Conservation (phyloP, 768 basidiomycete genomes). For the Lanmaoa rubissima region DNA sequence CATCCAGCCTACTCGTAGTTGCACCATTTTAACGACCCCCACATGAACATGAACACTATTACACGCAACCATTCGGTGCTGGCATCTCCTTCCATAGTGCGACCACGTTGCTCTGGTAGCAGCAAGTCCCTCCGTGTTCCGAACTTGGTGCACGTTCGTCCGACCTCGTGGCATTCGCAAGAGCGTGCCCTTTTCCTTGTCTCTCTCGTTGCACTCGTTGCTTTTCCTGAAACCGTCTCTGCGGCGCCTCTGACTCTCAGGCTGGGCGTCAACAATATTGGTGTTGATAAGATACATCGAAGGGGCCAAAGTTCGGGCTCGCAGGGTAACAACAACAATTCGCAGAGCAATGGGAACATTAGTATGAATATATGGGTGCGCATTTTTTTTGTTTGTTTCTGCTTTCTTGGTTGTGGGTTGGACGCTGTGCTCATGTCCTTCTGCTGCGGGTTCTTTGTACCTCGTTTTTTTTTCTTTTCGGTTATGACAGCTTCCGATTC, state of each 20-base stretch:
- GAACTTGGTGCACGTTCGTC: background rate
- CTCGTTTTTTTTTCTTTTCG: background rate
- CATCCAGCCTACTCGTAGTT: background rate
- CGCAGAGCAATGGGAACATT: conserved; percentile 7
- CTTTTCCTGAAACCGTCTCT: background rate
- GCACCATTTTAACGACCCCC: background rate
- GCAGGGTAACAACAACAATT: no score
- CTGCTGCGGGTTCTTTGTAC: background rate
- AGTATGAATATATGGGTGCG: conserved; percentile 26
- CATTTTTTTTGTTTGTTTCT: background rate
- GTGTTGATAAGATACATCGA: background rate
- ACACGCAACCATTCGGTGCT: background rate
- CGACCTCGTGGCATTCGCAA: conserved; percentile 3
- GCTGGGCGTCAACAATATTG: background rate
- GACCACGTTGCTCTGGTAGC: conserved; percentile 9
- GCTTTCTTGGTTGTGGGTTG: background rate
- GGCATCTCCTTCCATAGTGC: background rate
- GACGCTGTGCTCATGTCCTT: background rate
- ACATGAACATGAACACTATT: conserved; percentile 1
- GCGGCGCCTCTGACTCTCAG: conserved; percentile 6
- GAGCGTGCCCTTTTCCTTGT: background rate
- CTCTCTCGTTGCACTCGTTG: conserved; percentile 5
- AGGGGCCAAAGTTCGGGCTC: background rate
- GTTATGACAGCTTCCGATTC: conserved; percentile 25
- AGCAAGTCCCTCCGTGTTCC: background rate